Conservation (phyloP, 495 filamentous ascomycete genomes). For the Astrocystis sublimbata region DNA sequence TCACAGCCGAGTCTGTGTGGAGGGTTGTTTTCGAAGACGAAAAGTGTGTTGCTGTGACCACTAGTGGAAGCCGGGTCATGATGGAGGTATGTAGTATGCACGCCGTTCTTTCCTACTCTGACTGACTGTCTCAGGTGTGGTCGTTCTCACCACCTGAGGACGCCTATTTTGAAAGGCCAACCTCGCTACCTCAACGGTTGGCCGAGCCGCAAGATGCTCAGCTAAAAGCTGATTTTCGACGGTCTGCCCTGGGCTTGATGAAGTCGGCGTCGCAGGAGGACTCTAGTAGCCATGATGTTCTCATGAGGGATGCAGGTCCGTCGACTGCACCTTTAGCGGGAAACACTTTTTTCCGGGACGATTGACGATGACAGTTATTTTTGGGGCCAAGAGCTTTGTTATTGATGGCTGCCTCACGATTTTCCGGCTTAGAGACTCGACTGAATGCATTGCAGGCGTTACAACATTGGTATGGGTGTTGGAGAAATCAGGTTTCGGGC, state of each 20-base stretch:
- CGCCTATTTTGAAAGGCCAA: constrained; percentile 46
- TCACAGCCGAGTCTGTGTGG: constrained; percentile 91
- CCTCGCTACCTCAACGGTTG: constrained; percentile 36
- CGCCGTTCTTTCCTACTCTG: constrained; percentile 29
- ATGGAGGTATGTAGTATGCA: constrained; percentile 74
- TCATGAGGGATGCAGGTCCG: constrained; percentile 50
- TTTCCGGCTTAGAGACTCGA: constrained; percentile 10
- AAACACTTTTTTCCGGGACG: constrained; percentile 50
- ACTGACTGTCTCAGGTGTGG: constrained; percentile 65
- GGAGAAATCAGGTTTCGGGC: constrained; percentile 14
- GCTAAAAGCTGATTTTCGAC: constrained; percentile 39
- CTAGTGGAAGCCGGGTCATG: constrained; percentile 76
- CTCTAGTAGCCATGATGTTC: constrained; percentile 39
- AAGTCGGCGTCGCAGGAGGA: constrained; percentile 25
- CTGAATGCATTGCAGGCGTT: constrained; percentile 22
- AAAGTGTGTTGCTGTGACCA: constrained; percentile 94
- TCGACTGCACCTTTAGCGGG: constrained; percentile 44
- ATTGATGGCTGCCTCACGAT: background rate
- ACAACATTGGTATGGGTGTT: constrained; percentile 13
- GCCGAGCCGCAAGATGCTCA: constrained; percentile 42
- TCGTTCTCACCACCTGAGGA: constrained; percentile 86
- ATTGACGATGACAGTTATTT: constrained; percentile 24
- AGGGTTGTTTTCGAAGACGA: constrained; percentile 97
- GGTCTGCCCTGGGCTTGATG: constrained; percentile 19
- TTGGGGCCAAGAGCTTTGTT: background rate